Base-by-base conservation (phyloP, 2,329 filamentous ascomycete species). In the Neofusicoccum ribis region DNA sequence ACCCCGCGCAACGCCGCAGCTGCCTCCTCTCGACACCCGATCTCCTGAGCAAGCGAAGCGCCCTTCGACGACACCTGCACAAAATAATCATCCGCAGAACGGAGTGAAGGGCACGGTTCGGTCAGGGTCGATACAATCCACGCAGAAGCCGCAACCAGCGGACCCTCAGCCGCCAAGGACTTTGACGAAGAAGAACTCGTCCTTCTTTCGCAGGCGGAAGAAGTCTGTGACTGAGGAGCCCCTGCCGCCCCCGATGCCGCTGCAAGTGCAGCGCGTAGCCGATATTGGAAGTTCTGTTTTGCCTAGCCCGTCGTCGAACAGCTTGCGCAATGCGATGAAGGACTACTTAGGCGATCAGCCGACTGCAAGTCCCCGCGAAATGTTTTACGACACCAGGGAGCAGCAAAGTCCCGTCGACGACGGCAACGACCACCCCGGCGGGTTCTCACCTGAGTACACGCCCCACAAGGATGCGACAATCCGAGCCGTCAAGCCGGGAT, bases 181-280 rank as follows among this genome's bases (percentile, higher is more conserved):
- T 3, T 80, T 97, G 60, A 91, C 91, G 72, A 97, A 97, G 82
- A 97, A 97, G 77, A 87, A 92, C 3, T 96, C 94, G 0, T 94
- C 92, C 0, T 98, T 99, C 80, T 98, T 98, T 80, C 87, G 95
- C 68, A 86, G 95, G 66, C 87, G 93, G 68, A 98, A 98, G 85
- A 96, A 94, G 84, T 97, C 93, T 5, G 79, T 92, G 39, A 86
- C 88, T 14, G 93, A 96, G 68, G 75, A 77, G 50, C 84, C 86
- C 23, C 84, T 84, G 44, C 88, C 90, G 39, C 88, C 89, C 8
- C 77, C 89, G 36, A 85, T 76, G 68, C 78, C 82, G 49, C 70
- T 81, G 34, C 77, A 80, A 43, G 71, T 82, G 41, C 77, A 76
- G 49, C 72, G 71, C 74, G 50, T 69, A 65, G 68, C 70, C 68